Evolutionary conservation across 306 rosid genomes (phyloP), one percentile per base, ranked within the genome.

Genomic region (Canavalia ensiformis): DNA sequence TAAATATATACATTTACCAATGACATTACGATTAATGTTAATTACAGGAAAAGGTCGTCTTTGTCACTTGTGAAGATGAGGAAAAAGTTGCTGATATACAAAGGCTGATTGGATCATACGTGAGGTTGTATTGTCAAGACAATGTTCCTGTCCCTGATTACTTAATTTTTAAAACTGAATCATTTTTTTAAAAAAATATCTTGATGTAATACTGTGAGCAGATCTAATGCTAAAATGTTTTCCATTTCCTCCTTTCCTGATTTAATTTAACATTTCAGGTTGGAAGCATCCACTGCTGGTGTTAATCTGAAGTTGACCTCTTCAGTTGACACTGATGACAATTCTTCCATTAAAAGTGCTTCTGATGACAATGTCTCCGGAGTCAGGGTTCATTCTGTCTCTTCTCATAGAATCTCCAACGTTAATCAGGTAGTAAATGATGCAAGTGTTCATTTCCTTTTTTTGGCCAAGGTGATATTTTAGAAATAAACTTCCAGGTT

Each of bases 11-110:
- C 13, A 3, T 82, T 18, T 74, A 82, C 68, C 59, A 70, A 10
- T 71, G 75, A 79, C 80, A 52, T 37, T 45, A 69, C 63, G 8
- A 8, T 74, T 74, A 49, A 68, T 85, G 79, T 67, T 47, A 72
- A 75, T 76, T 88, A 73, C 91, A 95, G 98, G 99, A 95, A 88
- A 95, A 93, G 83, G 98, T 95, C 50, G 93, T 89, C 56, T 91
- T 95, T 46, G 99, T 95, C 86, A 93, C 98, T 50, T 95, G 98
- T 62, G 99, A 95, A 76, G 99, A 93, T 39, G 90, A 91, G 57
- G 99, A 95, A 75, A 84, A 74, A 72, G 69, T 90, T 79, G 81
- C 90, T 62, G 92, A 84, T 79, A 78, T 90, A 57, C 79, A 86
- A 80, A 89, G 84, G 68, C 91, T 88, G 75, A 52, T 67, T 31